Evolutionary conservation across 768 basidiomycete species (phyloP).

Genomic region (Phlegmacium glaucopus): DNA sequence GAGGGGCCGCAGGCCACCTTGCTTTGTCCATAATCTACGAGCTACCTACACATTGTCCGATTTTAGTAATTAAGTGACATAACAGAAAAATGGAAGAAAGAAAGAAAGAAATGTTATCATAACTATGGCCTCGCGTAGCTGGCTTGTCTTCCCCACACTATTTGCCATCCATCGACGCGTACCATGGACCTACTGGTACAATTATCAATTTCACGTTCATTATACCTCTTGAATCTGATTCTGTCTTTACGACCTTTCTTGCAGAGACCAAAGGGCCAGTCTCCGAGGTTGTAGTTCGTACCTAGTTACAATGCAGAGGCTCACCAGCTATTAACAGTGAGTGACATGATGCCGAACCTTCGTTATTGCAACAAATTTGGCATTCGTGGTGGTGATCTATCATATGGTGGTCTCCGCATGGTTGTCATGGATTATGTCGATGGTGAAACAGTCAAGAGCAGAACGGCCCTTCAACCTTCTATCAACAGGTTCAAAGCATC

Average conservation of each 20-base stretch:
- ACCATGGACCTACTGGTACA: neutral
- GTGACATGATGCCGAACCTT: conserved; percentile 12
- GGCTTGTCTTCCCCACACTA: no score
- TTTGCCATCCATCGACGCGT: conserved; percentile 18
- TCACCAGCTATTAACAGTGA: conserved; percentile 1
- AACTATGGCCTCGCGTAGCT: no score
- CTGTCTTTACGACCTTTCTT: conserved; percentile 18
- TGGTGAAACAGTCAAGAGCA: no score
- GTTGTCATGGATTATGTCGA: neutral
- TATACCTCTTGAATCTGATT: conserved; percentile 11
- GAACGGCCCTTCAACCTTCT: no score
- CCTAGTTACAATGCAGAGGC: no score
- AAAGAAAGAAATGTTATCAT: no score
- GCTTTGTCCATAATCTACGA: no score
- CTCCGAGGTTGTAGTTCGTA: conserved; percentile 22
- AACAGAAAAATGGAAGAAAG: no score
- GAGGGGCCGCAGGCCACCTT: no score
- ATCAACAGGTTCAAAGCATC: no score
- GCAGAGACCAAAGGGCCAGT: conserved; percentile 11
- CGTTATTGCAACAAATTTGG: neutral
- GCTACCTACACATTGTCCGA: no score
- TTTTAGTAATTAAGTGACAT: no score
- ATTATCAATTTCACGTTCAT: conserved; percentile 18
- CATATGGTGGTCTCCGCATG: neutral
- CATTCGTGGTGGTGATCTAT: neutral